These are phyloP conservation scores for Endocalyx cinctus DNA, from an alignment of 2,329 filamentous ascomycete species.

Conservation along the genomic window DNA sequence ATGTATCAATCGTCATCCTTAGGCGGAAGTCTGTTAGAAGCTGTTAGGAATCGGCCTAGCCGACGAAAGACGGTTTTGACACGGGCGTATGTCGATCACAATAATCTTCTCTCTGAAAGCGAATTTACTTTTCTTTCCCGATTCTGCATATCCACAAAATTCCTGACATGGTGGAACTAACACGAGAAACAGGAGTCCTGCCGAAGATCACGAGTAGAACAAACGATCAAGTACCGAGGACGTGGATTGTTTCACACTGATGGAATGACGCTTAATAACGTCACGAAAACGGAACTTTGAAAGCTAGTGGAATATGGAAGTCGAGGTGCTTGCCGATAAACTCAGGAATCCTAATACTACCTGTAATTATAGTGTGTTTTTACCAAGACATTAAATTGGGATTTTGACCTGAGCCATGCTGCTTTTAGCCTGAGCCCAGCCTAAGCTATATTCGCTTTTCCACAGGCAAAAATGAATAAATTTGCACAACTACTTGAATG, in stretches of 20 bases:
- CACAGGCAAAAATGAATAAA: too few relatives aligned
- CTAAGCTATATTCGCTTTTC: too few relatives aligned
- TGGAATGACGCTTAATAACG: neutral
- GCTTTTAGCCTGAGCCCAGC: too few relatives aligned
- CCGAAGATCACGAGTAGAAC: too few relatives aligned
- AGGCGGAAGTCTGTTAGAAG: constrained; percentile 61
- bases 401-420: too few relatives aligned
- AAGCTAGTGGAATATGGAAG: too few relatives aligned
- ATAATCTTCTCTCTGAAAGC: constrained; percentile 55
- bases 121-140: constrained; percentile 1
- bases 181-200: neutral
- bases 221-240: neutral
- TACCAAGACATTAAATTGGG: too few relatives aligned
- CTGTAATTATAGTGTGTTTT: too few relatives aligned
- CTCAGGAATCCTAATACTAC: too few relatives aligned
- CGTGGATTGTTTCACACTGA: neutral
- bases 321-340: too few relatives aligned
- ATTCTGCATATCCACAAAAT: neutral
- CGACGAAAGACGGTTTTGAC: constrained; percentile 19
- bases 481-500: too few relatives aligned
- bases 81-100: constrained; percentile 34
- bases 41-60: constrained; percentile 25
- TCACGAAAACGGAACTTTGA: too few relatives aligned
- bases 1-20: constrained; percentile 98
- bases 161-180: neutral